Evolutionary conservation across 169 alveolate genomes (phyloP).

Genomic region (Besnoitia besnoiti): DNA sequence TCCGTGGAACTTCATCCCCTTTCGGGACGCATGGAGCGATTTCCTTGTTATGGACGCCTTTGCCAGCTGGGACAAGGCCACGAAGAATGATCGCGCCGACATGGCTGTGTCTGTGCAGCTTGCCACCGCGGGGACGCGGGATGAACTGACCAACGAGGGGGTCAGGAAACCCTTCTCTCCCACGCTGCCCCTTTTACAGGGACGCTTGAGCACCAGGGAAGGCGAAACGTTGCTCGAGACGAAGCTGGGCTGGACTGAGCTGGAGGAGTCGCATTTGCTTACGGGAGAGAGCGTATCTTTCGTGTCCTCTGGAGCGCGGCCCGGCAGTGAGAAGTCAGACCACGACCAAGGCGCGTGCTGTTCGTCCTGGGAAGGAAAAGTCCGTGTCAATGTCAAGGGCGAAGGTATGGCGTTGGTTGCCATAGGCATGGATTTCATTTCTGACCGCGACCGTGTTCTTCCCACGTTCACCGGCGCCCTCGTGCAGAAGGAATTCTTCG

Average conservation of each 20-base stretch:
- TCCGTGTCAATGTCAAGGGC: not conserved
- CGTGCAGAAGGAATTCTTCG: not conserved
- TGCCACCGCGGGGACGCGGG: not conserved
- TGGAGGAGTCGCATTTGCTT: not conserved
- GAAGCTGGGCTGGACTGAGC: not conserved
- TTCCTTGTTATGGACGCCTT: not conserved
- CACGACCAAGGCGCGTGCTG: not conserved
- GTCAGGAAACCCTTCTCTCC: not conserved
- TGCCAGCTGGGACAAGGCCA: not conserved
- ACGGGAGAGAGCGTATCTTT: not conserved
- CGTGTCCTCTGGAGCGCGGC: not conserved
- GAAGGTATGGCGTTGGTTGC: not conserved
- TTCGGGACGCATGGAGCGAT: not conserved
- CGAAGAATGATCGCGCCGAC: not conserved
- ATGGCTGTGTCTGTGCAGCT: not conserved
- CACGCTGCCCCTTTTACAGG: not conserved
- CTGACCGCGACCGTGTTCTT: not conserved
- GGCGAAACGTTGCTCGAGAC: not conserved
- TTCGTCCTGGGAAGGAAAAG: slow-evolving; percentile 2
- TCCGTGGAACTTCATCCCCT: not conserved
- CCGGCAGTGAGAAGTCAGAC: not conserved
- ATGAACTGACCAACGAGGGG: not conserved
- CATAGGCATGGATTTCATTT: not conserved
- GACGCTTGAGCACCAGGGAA: not conserved
- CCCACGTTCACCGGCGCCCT: not conserved